These are phyloP conservation scores for Ophiocordyceps australis DNA, from an alignment of 2,329 filamentous ascomycete genomes.

Conservation along the genomic window DNA sequence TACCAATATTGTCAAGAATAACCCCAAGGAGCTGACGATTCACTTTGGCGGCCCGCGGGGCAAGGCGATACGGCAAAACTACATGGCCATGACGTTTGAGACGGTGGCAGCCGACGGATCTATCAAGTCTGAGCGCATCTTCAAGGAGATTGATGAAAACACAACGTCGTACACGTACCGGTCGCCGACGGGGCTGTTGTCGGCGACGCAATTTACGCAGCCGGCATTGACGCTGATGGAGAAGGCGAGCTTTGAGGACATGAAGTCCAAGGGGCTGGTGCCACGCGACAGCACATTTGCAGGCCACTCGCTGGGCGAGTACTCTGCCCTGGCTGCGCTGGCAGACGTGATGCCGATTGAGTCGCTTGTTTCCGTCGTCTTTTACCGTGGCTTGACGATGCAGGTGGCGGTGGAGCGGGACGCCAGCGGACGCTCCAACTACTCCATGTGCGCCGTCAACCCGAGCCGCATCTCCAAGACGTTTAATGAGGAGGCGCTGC, in stretches of 20 bases:
- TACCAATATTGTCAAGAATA: constrained; percentile 98
- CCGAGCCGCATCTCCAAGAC: constrained; percentile 96
- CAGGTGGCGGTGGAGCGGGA: constrained; percentile 97
- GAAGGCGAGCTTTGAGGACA: constrained; percentile 98
- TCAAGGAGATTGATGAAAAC: constrained; percentile 89
- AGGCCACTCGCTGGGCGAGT: constrained; percentile 94
- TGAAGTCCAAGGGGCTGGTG: constrained; percentile 92
- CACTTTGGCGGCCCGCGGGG: constrained; percentile 94
- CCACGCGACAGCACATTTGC: constrained; percentile 94
- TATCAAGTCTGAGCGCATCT: constrained; percentile 98
- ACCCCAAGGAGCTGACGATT: constrained; percentile 95
- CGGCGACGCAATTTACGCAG: constrained; percentile 96
- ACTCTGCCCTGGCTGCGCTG: constrained; percentile 87
- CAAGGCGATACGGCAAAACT: constrained; percentile 95
- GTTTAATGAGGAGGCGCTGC: constrained; percentile 92
- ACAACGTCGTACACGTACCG: constrained; percentile 95
- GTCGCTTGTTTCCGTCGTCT: constrained; percentile 92
- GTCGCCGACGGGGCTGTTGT: constrained; percentile 84
- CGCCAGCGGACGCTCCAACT: constrained; percentile 82
- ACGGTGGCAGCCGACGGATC: constrained; percentile 82
- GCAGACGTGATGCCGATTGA: constrained; percentile 99
- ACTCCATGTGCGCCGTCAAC: constrained; percentile 98
- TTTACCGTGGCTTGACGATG: constrained; percentile 98
- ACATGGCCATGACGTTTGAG: constrained; percentile 99
- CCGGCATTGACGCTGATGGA: constrained; percentile 97